These are phyloP conservation scores for Suillus subaureus DNA, from an alignment of 768 basidiomycete genomes.

Conservation along the genomic window DNA sequence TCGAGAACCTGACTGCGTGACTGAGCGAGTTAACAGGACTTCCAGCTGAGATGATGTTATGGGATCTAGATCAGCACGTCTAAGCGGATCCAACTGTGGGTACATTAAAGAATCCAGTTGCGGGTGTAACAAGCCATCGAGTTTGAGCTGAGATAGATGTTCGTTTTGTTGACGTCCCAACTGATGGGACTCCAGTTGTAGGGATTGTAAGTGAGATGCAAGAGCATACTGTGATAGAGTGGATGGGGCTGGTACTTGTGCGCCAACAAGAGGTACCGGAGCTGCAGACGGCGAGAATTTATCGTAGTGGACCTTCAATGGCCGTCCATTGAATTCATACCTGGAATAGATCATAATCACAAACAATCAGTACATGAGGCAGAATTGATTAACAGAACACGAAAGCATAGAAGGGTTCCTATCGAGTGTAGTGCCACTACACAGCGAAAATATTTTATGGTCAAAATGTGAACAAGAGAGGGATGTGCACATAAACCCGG, in stretches of 20 bases:
- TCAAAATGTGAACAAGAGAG: not conserved
- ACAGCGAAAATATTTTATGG: not conserved
- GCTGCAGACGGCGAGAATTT: slow-evolving; percentile 58
- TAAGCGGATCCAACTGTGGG: slow-evolving; percentile 25
- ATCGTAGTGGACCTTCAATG: slow-evolving; percentile 90
- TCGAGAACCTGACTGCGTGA: slow-evolving; percentile 9
- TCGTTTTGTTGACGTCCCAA: slow-evolving; percentile 22
- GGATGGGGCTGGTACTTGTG: slow-evolving; percentile 18
- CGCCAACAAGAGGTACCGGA: slow-evolving; percentile 26
- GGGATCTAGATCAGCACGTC: slow-evolving; percentile 30
- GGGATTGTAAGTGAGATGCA: slow-evolving; percentile 12
- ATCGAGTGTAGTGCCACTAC: not conserved
- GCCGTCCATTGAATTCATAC: slow-evolving; percentile 85
- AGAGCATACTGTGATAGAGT: slow-evolving; percentile 21
- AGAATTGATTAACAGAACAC: not conserved
- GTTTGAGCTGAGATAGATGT: slow-evolving; percentile 5
- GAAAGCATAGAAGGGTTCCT: not conserved
- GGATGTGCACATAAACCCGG: not conserved
- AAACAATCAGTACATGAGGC: slow-evolving; percentile 11
- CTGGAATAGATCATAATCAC: slow-evolving; percentile 40
- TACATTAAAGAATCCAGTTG: slow-evolving; percentile 23
- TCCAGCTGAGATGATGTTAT: slow-evolving; percentile 30
- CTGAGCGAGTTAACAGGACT: slow-evolving; percentile 23
- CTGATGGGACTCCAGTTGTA: slow-evolving; percentile 5
- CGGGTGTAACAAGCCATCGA: slow-evolving; percentile 22